Percentiles rank a stretch among this genome's conserved stretches.
Conservation (phyloP, 2,329 filamentous ascomycete genomes). For the Knufia fluminis region DNA sequence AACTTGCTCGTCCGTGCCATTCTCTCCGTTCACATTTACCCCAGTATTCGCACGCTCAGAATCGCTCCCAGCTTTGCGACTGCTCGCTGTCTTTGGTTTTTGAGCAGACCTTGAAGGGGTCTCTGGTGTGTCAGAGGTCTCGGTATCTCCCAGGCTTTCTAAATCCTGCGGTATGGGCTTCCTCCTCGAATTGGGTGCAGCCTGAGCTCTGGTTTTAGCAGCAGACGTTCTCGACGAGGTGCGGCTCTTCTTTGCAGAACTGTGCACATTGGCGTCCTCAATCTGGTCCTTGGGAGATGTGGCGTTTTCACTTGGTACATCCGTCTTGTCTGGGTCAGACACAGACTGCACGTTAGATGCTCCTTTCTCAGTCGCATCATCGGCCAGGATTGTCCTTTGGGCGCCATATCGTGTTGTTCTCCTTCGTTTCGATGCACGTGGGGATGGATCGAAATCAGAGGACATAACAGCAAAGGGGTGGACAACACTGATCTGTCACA, state of each 20-base stretch:
- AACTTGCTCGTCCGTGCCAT: background rate
- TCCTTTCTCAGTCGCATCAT: background rate
- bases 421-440: slow-evolving; percentile 18
- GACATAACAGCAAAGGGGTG: slow-evolving; percentile 5
- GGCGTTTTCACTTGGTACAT: too few species aligned
- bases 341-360: background rate
- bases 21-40: background rate
- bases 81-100: background rate
- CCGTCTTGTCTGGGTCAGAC: too few species aligned
- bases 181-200: too few species aligned
- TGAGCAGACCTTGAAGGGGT: background rate
- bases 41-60: background rate
- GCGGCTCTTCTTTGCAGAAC: background rate
- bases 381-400: slow-evolving; percentile 13
- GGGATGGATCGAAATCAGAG: slow-evolving; percentile 15
- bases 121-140: background rate
- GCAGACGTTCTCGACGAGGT: background rate
- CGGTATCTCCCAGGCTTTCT: background rate
- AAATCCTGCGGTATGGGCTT: too few species aligned
- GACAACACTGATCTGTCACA: too few species aligned
- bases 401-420: slow-evolving; percentile 18
- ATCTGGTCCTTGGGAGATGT: too few species aligned
- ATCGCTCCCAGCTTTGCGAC: background rate
- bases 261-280: too few species aligned
- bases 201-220: background rate